These are phyloP conservation scores for Roridomyces roridus DNA, from an alignment of 768 basidiomycete species.

Conservation along the genomic window DNA sequence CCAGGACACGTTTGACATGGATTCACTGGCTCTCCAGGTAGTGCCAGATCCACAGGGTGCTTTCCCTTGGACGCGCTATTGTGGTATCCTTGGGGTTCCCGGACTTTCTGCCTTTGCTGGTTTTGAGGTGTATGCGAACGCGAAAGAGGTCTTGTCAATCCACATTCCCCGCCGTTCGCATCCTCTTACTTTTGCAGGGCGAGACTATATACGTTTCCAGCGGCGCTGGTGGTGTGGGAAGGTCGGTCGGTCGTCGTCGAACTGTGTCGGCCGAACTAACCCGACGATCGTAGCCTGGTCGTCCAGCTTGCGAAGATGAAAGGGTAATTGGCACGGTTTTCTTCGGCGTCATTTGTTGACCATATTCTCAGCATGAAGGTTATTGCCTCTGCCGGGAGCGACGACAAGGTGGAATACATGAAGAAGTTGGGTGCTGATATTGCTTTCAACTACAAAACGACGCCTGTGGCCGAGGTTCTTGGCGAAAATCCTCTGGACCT, in stretches of 20 bases:
- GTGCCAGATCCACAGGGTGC: constrained; percentile 30
- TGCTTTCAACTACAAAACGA: constrained; percentile 70
- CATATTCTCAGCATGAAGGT: constrained; percentile 47
- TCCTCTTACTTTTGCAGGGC: constrained; percentile 31
- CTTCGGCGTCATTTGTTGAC: neutral
- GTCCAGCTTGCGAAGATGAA: constrained; percentile 46
- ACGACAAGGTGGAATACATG: constrained; percentile 64
- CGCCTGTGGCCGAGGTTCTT: constrained; percentile 50
- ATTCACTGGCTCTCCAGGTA: constrained; percentile 24
- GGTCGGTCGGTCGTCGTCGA: neutral
- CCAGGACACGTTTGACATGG: constrained; percentile 30
- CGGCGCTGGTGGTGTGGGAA: constrained; percentile 31
- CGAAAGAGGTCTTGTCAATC: constrained; percentile 16
- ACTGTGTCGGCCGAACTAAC: neutral
- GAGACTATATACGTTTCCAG: constrained; percentile 31
- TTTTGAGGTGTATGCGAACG: constrained; percentile 29
- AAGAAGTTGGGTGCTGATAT: constrained; percentile 59
- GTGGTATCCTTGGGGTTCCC: constrained; percentile 27
- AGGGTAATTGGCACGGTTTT: constrained; percentile 26
- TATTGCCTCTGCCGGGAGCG: constrained; percentile 66
- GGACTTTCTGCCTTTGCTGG: constrained; percentile 38
- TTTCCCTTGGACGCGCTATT: constrained; percentile 27
- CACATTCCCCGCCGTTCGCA: neutral
- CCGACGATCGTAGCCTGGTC: constrained; percentile 28
- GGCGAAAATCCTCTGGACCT: neutral